Base-by-base conservation (phyloP, 257 asterid species). In the Solanum appendiculatum region DNA sequence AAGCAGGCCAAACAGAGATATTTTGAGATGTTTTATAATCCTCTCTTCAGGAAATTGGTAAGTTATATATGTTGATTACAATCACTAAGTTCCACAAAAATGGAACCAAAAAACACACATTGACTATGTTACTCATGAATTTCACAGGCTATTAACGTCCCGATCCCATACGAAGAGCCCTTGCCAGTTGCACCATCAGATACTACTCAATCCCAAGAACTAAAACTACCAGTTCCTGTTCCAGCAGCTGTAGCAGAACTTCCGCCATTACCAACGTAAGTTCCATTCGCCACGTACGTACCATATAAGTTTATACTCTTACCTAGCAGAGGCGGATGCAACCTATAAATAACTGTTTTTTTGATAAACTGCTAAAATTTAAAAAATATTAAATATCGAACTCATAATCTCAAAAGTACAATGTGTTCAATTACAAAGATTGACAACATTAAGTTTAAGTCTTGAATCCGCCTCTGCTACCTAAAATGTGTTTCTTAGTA, bases 1-100 rank as follows among this genome's bases (percentile, higher is more conserved):
- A 96, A 93, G 88, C 93, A 92, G 73, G 94, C 97, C 9, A 94
- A 93, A 85, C 93, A 91, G 58, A 88, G 95, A 92, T 96, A 96
- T 87, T 83, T 94, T 10, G 98, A 95, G 64, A 88, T 94, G 27
- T 86, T 96, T 31, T 96, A 95, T 92, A 96, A 92, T 88, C 95
- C 94, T 42, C 96, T 91, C 86, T 93, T 94, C 87, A 94, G 94
- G 87, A 94, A 95, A 83, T 81, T 93, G 96, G 99, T 91, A 86
- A 74, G 91, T 82, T 68, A 42, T 36, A 29, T n/a, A 36, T 34
- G 46, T 58, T 84, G 77, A 84, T 64, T 15, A 15, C 48, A 27
- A 29, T 33, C 10, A 1, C 68, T 48, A 46, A 46, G 6, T 1
- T 46, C 68, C 44, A 29, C 29, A 81, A 81, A 54, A 18, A 81